Percentiles rank a stretch among this genome's conserved stretches.
Conservation (phyloP, 1,139 yeast genomes). For the Kodamaea sp. region DNA sequence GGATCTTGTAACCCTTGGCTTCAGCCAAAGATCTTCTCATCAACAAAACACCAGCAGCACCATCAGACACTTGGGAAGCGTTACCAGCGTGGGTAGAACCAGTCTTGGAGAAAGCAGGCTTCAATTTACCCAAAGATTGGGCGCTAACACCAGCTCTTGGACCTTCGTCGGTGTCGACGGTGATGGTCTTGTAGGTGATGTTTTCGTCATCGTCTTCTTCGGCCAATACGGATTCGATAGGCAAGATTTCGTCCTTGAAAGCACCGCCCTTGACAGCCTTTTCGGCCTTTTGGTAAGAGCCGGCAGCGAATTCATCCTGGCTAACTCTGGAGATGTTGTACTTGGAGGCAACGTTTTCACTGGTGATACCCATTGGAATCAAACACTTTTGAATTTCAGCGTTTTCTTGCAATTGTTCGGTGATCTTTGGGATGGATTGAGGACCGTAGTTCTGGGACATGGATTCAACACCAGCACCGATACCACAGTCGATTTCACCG, state of each 20-base stretch:
- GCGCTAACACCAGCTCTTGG: slow-evolving; percentile 88
- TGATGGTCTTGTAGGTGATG: slow-evolving; percentile 38
- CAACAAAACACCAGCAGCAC: slow-evolving; percentile 87
- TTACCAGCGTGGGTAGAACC: slow-evolving; percentile 95
- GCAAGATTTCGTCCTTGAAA: slow-evolving; percentile 84
- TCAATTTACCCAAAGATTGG: slow-evolving; percentile 67
- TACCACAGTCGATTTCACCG: slow-evolving; percentile 89
- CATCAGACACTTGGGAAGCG: slow-evolving; percentile 93
- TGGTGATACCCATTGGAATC: slow-evolving; percentile 91
- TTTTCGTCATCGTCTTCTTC: slow-evolving; percentile 54
- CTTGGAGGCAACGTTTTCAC: slow-evolving; percentile 71
- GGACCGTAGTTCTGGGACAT: slow-evolving; percentile 88
- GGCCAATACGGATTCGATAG: slow-evolving; percentile 58
- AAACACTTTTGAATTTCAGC: slow-evolving; percentile 62
- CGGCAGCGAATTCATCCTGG: slow-evolving; percentile 88
- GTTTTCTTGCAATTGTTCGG: slow-evolving; percentile 43
- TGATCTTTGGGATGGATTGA: slow-evolving; percentile 62
- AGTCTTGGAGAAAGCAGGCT: slow-evolving; percentile 82
- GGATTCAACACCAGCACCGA: slow-evolving; percentile 91
- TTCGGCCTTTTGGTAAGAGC: slow-evolving; percentile 82
- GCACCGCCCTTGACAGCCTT: slow-evolving; percentile 67
- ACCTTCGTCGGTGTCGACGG: slow-evolving; percentile 82
- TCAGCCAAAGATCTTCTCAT: slow-evolving; percentile 90
- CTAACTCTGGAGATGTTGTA: slow-evolving; percentile 63
- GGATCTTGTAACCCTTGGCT: slow-evolving; percentile 60